Conservation (phyloP, 1,284 basidiomycete species). For the Farysia itapuensis region DNA sequence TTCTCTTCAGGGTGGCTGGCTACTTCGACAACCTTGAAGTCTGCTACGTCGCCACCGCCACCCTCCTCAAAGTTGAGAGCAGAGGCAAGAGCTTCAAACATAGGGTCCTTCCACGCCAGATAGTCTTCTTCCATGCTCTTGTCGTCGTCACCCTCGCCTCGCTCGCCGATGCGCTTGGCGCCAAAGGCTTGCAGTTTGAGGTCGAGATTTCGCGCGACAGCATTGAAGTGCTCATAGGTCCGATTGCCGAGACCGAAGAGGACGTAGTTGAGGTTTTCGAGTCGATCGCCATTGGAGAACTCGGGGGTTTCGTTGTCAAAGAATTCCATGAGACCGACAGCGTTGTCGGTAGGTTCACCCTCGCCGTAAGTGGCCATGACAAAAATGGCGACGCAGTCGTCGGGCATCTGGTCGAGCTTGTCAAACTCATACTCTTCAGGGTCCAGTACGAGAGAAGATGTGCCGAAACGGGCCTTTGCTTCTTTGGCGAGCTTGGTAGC, state of each 20-base stretch:
- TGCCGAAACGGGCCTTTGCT: constrained; percentile 58
- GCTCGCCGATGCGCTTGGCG: constrained; percentile 80
- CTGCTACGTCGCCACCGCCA: constrained; percentile 88
- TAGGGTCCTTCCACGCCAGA: constrained; percentile 96
- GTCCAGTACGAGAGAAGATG: constrained; percentile 55
- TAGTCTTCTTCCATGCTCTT: constrained; percentile 99
- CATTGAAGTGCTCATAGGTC: constrained; percentile 80
- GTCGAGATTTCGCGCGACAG: constrained; percentile 81
- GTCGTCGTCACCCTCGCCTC: constrained; percentile 96
- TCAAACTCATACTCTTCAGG: constrained; percentile 79
- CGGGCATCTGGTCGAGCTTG: constrained; percentile 85
- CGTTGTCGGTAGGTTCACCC: constrained; percentile 97
- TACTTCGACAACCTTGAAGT: constrained; percentile 87
- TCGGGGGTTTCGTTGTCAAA: constrained; percentile 81
- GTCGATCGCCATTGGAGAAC: constrained; percentile 77
- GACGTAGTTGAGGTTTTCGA: constrained; percentile 89
- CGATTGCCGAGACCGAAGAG: constrained; percentile 92
- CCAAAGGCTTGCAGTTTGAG: constrained; percentile 75
- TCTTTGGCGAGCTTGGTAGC: constrained; percentile 58
- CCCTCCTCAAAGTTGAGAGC: constrained; percentile 90
- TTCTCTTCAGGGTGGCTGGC: constrained; percentile 57
- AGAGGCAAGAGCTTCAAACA: constrained; percentile 85
- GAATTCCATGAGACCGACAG: constrained; percentile 91
- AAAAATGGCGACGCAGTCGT: constrained; percentile 83
- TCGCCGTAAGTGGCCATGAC: constrained; percentile 98